phyloP scores from a whole-genome alignment of 2,329 filamentous ascomycete species.

The Aspergillus caelatus region DNA sequence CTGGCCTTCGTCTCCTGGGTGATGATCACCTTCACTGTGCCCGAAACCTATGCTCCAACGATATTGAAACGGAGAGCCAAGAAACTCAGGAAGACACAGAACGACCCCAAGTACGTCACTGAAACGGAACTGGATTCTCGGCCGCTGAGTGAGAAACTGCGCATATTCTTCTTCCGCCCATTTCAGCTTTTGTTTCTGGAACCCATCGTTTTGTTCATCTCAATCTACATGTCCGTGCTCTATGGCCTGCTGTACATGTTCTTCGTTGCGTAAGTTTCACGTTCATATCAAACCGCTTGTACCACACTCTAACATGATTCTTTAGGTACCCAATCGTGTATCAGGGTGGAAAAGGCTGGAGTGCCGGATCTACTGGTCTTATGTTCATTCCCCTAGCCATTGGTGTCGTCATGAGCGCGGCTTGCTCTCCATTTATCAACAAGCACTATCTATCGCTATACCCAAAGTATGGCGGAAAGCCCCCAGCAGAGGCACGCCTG shows the following conservation, averaged over 20 bases:
- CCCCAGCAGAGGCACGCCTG: slow-evolving; percentile 75
- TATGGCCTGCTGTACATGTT: slow-evolving; percentile 57
- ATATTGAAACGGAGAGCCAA: slow-evolving; percentile 71
- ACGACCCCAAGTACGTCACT: slow-evolving; percentile 70
- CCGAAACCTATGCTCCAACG: slow-evolving; percentile 83
- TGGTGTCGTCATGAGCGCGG: slow-evolving; percentile 70
- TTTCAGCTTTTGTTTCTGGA: slow-evolving; percentile 85
- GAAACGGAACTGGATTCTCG: slow-evolving; percentile 78
- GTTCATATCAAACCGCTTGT: neutral
- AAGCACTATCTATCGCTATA: slow-evolving; percentile 73
- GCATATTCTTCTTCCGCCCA: slow-evolving; percentile 76
- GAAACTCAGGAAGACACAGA: slow-evolving; percentile 71
- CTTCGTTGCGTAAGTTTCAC: slow-evolving; percentile 59
- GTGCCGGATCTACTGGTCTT: slow-evolving; percentile 71
- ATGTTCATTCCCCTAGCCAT: slow-evolving; percentile 86
- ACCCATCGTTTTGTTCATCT: slow-evolving; percentile 81
- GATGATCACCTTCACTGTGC: slow-evolving; percentile 83
- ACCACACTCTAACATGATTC: slow-evolving; percentile 16
- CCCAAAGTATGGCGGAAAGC: slow-evolving; percentile 67
- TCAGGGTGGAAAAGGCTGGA: slow-evolving; percentile 77
- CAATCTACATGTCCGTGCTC: slow-evolving; percentile 81
- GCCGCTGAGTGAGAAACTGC: slow-evolving; percentile 68
- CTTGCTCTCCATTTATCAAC: slow-evolving; percentile 74
- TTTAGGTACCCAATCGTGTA: slow-evolving; percentile 63
- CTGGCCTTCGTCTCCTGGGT: slow-evolving; percentile 70